These are phyloP conservation scores for Balakata baccata DNA, from an alignment of 345 rosid species.

Conservation along the genomic window DNA sequence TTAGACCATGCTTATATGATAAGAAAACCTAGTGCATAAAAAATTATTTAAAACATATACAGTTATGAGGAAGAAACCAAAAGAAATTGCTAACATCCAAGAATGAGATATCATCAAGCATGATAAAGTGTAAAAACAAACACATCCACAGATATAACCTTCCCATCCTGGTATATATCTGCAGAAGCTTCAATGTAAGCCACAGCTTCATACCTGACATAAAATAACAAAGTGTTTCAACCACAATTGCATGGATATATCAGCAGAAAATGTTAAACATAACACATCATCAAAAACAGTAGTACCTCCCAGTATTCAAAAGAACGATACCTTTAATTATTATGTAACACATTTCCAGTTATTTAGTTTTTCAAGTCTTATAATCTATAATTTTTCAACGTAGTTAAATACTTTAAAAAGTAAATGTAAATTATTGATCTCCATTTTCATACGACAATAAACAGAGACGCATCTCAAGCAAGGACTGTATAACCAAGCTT, in stretches of 20 bases:
- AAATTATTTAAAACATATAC: not conserved
- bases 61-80: not conserved
- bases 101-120: not conserved
- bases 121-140: not conserved
- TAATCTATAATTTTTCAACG: not conserved
- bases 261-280: slow-evolving; percentile 1
- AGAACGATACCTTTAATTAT: not conserved
- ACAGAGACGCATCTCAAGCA: not conserved
- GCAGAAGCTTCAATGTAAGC: slow-evolving; percentile 98
- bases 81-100: not conserved
- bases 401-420: too few species aligned
- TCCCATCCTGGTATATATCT: slow-evolving; percentile 90
- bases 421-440: not conserved
- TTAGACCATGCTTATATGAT: not conserved
- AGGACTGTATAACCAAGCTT: not conserved
- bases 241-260: not conserved
- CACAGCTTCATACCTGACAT: slow-evolving; percentile 86
- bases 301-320: not conserved
- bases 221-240: slow-evolving; percentile 15
- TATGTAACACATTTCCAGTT: not conserved
- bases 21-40: slow-evolving; percentile 4
- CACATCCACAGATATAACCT: slow-evolving; percentile 40
- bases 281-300: not conserved
- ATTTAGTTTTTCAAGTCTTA: not conserved
- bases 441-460: not conserved